These are phyloP conservation scores for Orbilia ellipsospora DNA, from an alignment of 2,329 filamentous ascomycete species.

Conservation along the genomic window DNA sequence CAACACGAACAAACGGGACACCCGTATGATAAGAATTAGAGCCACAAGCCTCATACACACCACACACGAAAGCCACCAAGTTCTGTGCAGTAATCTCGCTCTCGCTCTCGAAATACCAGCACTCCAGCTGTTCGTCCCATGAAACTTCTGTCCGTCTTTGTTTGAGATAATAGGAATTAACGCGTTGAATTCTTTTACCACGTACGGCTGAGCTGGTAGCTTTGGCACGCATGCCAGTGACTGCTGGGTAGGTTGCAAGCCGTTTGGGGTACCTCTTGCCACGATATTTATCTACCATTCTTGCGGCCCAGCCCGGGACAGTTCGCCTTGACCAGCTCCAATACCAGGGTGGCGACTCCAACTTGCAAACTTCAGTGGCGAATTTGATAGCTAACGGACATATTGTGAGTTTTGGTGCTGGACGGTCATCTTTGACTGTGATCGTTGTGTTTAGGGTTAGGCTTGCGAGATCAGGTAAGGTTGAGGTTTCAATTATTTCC, in stretches of 20 bases:
- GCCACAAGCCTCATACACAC: background rate
- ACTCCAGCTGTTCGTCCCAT: background rate
- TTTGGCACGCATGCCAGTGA: background rate
- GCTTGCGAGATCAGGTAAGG: background rate
- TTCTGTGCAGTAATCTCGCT: slow-evolving; percentile 2
- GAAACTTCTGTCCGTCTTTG: background rate
- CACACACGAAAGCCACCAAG: background rate
- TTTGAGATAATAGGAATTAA: background rate
- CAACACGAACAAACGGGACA: background rate
- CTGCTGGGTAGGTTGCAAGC: background rate
- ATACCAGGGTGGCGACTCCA: background rate
- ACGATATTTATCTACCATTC: slow-evolving; percentile 1
- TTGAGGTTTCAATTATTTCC: slow-evolving; percentile 2
- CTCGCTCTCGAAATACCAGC: slow-evolving; percentile 1
- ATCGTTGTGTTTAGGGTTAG: background rate
- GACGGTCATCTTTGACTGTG: background rate
- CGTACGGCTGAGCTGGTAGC: background rate
- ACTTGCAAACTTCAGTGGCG: background rate
- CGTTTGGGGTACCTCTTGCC: background rate
- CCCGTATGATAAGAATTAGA: background rate
- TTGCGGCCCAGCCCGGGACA: background rate
- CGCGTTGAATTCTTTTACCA: background rate
- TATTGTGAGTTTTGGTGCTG: background rate
- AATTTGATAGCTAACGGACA: background rate
- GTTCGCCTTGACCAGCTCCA: background rate